phyloP scores from a whole-genome alignment of 305 asterid genomes.

The Fraxinus xanthoxyloides region DNA sequence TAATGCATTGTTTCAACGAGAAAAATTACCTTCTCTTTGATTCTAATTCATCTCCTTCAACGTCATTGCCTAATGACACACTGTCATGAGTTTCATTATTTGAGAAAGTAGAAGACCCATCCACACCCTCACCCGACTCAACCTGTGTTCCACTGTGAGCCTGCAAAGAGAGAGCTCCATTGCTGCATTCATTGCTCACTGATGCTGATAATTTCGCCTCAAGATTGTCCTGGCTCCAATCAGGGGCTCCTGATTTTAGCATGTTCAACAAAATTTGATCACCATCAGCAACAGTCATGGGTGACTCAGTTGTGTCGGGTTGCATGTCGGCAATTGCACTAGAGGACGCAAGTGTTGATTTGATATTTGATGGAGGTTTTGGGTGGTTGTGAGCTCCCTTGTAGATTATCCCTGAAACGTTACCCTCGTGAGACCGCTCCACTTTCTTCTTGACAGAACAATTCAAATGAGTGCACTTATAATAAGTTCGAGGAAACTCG shows the following conservation, averaged over 20 bases:
- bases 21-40: slow-evolving; percentile 73
- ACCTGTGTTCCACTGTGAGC: slow-evolving; percentile 41
- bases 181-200: slow-evolving; percentile 44
- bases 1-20: background rate
- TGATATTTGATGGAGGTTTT: slow-evolving; percentile 50
- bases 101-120: slow-evolving; percentile 60
- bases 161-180: slow-evolving; percentile 34
- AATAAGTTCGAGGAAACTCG: slow-evolving; percentile 60
- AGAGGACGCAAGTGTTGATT: slow-evolving; percentile 35
- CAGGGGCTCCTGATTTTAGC: slow-evolving; percentile 38
- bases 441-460: slow-evolving; percentile 65
- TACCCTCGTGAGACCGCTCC: slow-evolving; percentile 53
- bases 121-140: slow-evolving; percentile 59
- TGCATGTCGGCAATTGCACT: slow-evolving; percentile 29
- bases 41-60: slow-evolving; percentile 83
- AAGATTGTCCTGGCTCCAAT: slow-evolving; percentile 52
- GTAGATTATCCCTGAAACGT: slow-evolving; percentile 52
- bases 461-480: slow-evolving; percentile 52
- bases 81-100: slow-evolving; percentile 81
- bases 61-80: slow-evolving; percentile 63
- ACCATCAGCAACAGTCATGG: slow-evolving; percentile 20
- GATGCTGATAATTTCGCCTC: slow-evolving; percentile 43
- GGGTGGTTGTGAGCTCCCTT: slow-evolving; percentile 61
- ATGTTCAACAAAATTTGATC: slow-evolving; percentile 42
- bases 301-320: slow-evolving; percentile 29